A percentile compares a stretch with the other conserved stretches of the same genome.
phyloP scores from a whole-genome alignment of 164 flowering plant genomes.

The Euptelea pleiosperma region DNA sequence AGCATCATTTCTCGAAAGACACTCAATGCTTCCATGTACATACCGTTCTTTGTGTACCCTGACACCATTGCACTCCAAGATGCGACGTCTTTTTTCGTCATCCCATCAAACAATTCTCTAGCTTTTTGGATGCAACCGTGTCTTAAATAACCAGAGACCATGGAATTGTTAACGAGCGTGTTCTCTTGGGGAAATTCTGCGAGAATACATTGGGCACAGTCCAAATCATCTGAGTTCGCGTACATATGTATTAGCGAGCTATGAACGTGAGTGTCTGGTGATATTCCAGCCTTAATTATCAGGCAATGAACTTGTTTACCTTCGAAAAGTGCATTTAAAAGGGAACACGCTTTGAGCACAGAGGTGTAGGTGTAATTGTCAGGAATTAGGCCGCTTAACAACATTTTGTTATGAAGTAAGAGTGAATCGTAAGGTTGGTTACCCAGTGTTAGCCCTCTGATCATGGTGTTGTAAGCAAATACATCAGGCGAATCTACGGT shows the following conservation, averaged over 20 bases:
- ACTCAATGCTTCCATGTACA: conserved; percentile 27
- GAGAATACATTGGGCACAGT: conserved; percentile 22
- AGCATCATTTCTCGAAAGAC: conserved; percentile 33
- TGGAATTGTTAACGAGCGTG: conserved; percentile 26
- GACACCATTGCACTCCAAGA: conserved; percentile 47
- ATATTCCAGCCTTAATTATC: conserved; percentile 24
- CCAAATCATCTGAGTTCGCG: conserved; percentile 16
- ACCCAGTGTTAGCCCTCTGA: conserved; percentile 27
- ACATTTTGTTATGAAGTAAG: conserved; percentile 24
- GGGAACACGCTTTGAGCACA: conserved; percentile 39
- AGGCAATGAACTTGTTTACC: conserved; percentile 34
- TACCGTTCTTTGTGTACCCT: conserved; percentile 29
- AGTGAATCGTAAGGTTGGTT: conserved; percentile 18
- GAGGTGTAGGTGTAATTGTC: conserved; percentile 35
- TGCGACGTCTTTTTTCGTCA: conserved; percentile 28
- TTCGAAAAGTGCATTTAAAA: conserved; percentile 18
- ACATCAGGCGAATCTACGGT: conserved; percentile 23
- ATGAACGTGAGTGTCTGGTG: conserved; percentile 21
- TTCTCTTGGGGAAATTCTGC: conserved; percentile 16
- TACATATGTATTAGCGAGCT: conserved; percentile 39
- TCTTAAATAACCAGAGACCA: conserved; percentile 32
- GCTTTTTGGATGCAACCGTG: conserved; percentile 29
- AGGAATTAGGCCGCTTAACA: conserved; percentile 17
- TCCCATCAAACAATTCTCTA: conserved; percentile 24
- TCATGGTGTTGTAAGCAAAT: conserved; percentile 36